A percentile compares a stretch with the other conserved stretches of the same genome.
These are phyloP conservation scores for Solanum megistacrolobum DNA, from an alignment of 257 asterid genomes.

Conservation along the genomic window DNA sequence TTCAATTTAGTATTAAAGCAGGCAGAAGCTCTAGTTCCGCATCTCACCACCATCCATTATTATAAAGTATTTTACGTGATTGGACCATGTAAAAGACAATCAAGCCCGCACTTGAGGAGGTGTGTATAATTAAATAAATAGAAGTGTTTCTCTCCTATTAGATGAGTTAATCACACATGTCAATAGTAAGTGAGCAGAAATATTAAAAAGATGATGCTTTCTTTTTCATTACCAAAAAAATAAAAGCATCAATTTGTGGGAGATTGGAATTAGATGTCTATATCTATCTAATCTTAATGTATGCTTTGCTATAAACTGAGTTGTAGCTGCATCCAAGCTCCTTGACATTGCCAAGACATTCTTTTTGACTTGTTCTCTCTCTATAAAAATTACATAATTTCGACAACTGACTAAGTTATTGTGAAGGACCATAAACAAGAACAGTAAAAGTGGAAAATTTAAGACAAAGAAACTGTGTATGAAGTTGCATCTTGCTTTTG, in stretches of 20 bases:
- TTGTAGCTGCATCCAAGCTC: background rate
- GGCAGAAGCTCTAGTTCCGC: background rate
- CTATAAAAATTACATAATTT: background rate
- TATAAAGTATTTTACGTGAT: background rate
- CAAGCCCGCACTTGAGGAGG: background rate
- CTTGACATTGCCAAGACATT: background rate
- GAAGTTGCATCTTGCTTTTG: background rate
- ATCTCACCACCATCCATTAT: background rate
- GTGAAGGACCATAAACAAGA: background rate
- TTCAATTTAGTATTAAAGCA: background rate
- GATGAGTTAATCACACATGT: background rate
- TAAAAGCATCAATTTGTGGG: background rate
- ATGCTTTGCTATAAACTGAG: background rate
- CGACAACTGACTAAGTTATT: background rate
- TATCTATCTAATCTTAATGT: background rate
- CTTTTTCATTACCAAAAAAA: background rate
- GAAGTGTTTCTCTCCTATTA: background rate
- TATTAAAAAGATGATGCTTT: background rate
- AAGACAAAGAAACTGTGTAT: background rate
- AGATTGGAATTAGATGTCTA: background rate
- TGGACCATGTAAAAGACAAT: background rate
- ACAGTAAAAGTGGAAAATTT: background rate
- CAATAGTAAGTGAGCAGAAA: background rate
- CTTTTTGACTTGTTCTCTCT: background rate
- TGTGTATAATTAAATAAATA: background rate